Base-by-base conservation (phyloP, 495 filamentous ascomycete species). In the Penicillium diatomitis region DNA sequence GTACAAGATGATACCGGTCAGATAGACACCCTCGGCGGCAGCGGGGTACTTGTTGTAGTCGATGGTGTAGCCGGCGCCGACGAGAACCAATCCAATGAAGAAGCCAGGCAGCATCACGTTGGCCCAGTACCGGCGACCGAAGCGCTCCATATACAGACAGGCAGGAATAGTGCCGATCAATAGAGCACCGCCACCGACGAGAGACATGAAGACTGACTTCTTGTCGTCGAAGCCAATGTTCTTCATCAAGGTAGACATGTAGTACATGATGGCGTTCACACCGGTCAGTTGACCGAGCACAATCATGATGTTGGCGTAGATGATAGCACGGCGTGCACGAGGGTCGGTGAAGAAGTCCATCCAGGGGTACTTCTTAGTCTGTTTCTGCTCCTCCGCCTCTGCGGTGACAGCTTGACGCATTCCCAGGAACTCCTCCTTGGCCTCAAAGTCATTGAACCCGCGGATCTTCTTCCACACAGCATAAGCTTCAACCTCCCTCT, bases 231-330 rank as follows among this genome's bases (percentile, higher is more conserved):
- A 82, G 35, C 78, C 78, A 34, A 81, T 77, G 50, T 73, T 69
- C 38, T 59, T 59, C 75, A 83, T 80, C 5, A 84, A 60, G 0
- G 70, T 67, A 0, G 70, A 65, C 80, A 81, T 81, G 62, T 82
- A 82, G 61, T 83, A 82, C 71, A 81, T 79, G 41, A 83, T 71
- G 4, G 76, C 75, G 50, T 81, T 81, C 39, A 82, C 75, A 39
- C 80, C 79, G 5, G 78, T 81, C 48, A 82, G 72, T 50, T 84
- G 80, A 3, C 79, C 79, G 0, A 82, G 68, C 52, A 83, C 71
- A 49, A 82, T 73, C 78, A 82, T 82, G 41, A 77, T 71, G 44
- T 80, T 80, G 45, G 79, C 80, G 52, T 81, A 81, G 49, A 82
- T 59, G 43, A 82, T 67, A 20, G 80, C 78, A 31, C 80, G 71